phyloP scores from a whole-genome alignment of 768 basidiomycete genomes.

The Leccinum longicurvipes region DNA sequence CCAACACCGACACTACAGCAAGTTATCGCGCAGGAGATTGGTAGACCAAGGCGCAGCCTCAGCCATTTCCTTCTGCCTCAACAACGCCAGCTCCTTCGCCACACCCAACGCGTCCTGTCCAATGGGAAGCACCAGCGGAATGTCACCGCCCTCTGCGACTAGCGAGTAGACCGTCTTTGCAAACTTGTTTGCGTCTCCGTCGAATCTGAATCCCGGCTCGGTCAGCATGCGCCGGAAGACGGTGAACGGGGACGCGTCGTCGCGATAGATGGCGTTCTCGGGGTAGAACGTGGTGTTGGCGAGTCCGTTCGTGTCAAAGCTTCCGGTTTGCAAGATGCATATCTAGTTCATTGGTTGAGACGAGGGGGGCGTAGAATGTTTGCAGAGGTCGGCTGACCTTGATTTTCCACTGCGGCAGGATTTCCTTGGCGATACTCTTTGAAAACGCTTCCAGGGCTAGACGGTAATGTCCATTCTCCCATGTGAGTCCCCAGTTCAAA shows the following conservation, averaged over 20 bases:
- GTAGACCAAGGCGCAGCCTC: constrained; percentile 8
- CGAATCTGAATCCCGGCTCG: neutral
- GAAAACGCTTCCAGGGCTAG: constrained; percentile 36
- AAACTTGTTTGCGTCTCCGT: constrained; percentile 14
- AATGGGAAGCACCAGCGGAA: constrained; percentile 13
- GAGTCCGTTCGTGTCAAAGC: constrained; percentile 1
- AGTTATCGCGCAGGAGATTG: constrained; percentile 6
- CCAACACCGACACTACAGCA: neutral
- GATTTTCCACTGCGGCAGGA: constrained; percentile 44
- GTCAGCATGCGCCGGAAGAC: neutral
- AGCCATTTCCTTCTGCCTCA: neutral
- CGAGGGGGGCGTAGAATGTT: neutral
- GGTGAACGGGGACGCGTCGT: neutral
- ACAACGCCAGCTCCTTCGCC: neutral
- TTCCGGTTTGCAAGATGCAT: constrained; percentile 17
- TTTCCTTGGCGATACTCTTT: constrained; percentile 32
- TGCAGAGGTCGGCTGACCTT: neutral
- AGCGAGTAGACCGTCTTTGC: constrained; percentile 6
- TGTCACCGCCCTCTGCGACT: neutral
- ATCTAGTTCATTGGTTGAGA: constrained; percentile 7
- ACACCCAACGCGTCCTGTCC: constrained; percentile 12
- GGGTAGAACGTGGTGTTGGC: neutral
- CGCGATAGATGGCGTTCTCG: constrained; percentile 6
- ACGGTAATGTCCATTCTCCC: neutral
- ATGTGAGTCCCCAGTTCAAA: neutral